These are phyloP conservation scores for Lathyrus oleraceus DNA, from an alignment of 306 rosid genomes.

Conservation along the genomic window DNA sequence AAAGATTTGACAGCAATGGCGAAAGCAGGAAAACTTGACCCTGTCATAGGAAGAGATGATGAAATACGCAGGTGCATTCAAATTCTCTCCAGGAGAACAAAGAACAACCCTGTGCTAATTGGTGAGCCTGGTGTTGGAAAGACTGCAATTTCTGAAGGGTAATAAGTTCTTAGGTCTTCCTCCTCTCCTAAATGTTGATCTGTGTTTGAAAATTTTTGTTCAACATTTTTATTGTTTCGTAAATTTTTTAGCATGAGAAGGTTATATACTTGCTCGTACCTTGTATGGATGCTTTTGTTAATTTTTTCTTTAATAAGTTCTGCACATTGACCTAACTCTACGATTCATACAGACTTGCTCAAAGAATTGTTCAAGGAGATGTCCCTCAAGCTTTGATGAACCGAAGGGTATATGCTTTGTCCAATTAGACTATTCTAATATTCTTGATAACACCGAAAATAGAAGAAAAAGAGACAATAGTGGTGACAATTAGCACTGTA, in stretches of 20 bases:
- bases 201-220: conserved; percentile 1
- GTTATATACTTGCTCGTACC: conserved; percentile 20
- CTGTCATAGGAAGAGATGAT: conserved; percentile 99
- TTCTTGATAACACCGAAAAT: conserved; percentile 4
- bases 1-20: conserved; percentile 99
- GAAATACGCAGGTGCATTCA: conserved; percentile 99
- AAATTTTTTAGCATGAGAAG: neutral
- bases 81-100: conserved; percentile 97
- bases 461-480: conserved; percentile 25
- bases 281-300: conserved; percentile 12
- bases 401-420: conserved; percentile 67
- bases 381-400: conserved; percentile 99
- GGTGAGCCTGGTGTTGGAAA: conserved; percentile 99
- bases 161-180: conserved; percentile 36
- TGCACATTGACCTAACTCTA: conserved; percentile 6
- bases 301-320: conserved; percentile 13
- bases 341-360: conserved; percentile 80
- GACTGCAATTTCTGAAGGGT: conserved; percentile 99
- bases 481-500: conserved; percentile 5
- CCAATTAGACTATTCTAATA: conserved; percentile 13
- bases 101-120: conserved; percentile 94
- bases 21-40: conserved; percentile 91
- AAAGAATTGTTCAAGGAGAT: conserved; percentile 96
- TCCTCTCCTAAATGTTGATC: conserved; percentile 15
- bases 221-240: neutral